A percentile compares a stretch with the other conserved stretches of the same genome.
Evolutionary conservation across 805 yeast genomes (phyloP).

Genomic region (Candida boleticola): DNA sequence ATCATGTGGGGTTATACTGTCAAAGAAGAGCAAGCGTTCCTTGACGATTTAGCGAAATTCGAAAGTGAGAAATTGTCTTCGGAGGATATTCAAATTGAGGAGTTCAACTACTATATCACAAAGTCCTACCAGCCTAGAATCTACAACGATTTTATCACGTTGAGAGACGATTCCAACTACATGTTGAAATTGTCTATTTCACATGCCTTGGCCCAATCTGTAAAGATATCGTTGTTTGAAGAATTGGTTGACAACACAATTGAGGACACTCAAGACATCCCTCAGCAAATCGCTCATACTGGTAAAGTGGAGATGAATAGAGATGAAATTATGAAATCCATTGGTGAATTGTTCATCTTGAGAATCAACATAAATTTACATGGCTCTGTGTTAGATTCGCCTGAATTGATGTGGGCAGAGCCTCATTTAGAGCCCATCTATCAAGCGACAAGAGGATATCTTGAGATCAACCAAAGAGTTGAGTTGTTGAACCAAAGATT

Average conservation of each 20-base stretch:
- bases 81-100: conserved; percentile 92
- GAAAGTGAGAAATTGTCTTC: conserved; percentile 88
- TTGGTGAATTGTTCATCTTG: conserved; percentile 91
- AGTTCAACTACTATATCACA: conserved; percentile 92
- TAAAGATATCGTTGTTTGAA: conserved; percentile 91
- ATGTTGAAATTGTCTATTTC: conserved; percentile 91
- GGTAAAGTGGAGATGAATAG: conserved; percentile 95
- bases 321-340: conserved; percentile 94
- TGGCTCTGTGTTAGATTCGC: conserved; percentile 90
- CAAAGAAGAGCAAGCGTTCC: conserved; percentile 77
- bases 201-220: conserved; percentile 94
- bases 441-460: conserved; percentile 93
- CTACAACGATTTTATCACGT: conserved; percentile 91
- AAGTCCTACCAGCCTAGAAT: conserved; percentile 92
- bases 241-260: conserved; percentile 95
- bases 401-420: conserved; percentile 98
- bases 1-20: conserved; percentile 94
- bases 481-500: conserved; percentile 84
- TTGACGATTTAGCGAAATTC: conserved; percentile 83
- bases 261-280: conserved; percentile 95
- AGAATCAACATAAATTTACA: conserved; percentile 79
- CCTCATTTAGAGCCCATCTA: conserved; percentile 97
- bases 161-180: conserved; percentile 85
- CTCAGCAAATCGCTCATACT: conserved; percentile 89
- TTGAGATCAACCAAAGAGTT: conserved; percentile 93